Evolutionary conservation across 768 basidiomycete genomes (phyloP), one percentile per base, ranked within the genome.

Genomic region (Suillus clintonianus): DNA sequence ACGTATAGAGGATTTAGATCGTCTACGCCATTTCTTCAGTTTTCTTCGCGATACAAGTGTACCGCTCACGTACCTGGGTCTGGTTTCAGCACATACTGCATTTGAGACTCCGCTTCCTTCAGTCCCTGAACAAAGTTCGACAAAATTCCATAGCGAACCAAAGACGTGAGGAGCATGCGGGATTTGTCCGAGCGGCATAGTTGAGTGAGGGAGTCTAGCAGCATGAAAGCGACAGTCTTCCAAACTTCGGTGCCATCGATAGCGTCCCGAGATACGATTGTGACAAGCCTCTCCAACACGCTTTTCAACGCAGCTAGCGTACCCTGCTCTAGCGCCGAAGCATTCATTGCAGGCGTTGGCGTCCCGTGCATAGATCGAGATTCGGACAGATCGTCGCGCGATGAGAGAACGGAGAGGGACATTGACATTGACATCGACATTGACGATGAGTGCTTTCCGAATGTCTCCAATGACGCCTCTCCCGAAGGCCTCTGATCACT

Each of bases 171-270:
- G 24, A 92, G 80, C 13, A 80, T 70, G 60, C 90, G 83, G 55
- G 89, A 89, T 76, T 87, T 90, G 67, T 94, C 90, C 55, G 79
- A 75, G 32, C 85, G 85, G 43, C 88, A 91, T 0, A 96, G 78
- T 50, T 90, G 85, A 19, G 91, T 83, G 9, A 96, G 81, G 0
- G 91, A 88, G 69, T 96, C 94, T 48, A 98, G 81, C 3, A 95
- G 80, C 82, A 95, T 91, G 72, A 95, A 98, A 10, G 96, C 93
- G 17, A 98, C 87, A 3, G 95, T 96, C 77, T 94, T 94, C 97
- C 97, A 99, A 2, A 98, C 93, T 75, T 98, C 95, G 19, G 92
- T 89, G 8, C 95, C 96, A 67, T 97, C 95, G 60, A 94, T 91
- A 1, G 95, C 95, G 71, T 99, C 97, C n/a, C 94, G 83, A 24